Percentiles rank a stretch among this genome's conserved stretches.
phyloP scores from a whole-genome alignment of 768 basidiomycete species.

The Tephrocybe sp. region DNA sequence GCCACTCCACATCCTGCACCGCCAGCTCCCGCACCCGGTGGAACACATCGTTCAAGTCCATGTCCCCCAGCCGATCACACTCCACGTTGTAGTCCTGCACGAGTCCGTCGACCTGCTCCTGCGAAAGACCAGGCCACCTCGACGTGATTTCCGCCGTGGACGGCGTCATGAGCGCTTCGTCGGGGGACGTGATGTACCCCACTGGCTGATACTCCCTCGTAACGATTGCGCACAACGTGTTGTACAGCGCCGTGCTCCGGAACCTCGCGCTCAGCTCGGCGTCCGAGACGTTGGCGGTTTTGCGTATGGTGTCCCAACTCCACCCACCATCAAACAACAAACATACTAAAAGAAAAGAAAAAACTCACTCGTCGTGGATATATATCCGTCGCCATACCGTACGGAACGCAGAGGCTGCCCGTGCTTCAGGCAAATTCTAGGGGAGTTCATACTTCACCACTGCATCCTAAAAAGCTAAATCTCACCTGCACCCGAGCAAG shows the following conservation, averaged over 20 bases:
- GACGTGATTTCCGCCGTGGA: conserved; percentile 59
- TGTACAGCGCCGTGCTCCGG: conserved; percentile 71
- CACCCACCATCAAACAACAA: neutral
- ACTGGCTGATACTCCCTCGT: conserved; percentile 38
- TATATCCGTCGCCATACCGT: conserved; percentile 88
- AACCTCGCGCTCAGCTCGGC: conserved; percentile 72
- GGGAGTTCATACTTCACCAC: too few relatives aligned
- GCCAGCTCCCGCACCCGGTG: conserved; percentile 65
- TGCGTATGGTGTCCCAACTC: conserved; percentile 79
- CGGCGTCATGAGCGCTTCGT: conserved; percentile 59
- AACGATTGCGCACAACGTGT: conserved; percentile 54
- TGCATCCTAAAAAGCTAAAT: conserved; percentile 3
- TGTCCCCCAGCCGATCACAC: conserved; percentile 54
- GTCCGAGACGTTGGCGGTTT: conserved; percentile 77
- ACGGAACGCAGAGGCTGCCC: conserved; percentile 67
- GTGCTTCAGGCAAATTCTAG: conserved; percentile 71
- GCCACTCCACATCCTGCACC: conserved; percentile 44
- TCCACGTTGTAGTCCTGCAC: conserved; percentile 62
- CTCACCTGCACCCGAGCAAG: conserved; percentile 55
- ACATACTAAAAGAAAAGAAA: neutral
- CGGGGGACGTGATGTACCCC: conserved; percentile 56
- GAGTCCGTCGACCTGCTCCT: conserved; percentile 61
- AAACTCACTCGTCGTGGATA: conserved; percentile 81
- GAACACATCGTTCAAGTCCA: conserved; percentile 62
- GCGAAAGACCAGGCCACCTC: conserved; percentile 73